phyloP scores from a whole-genome alignment of 2,329 filamentous ascomycete genomes.

The Raffaelea albimanens region DNA sequence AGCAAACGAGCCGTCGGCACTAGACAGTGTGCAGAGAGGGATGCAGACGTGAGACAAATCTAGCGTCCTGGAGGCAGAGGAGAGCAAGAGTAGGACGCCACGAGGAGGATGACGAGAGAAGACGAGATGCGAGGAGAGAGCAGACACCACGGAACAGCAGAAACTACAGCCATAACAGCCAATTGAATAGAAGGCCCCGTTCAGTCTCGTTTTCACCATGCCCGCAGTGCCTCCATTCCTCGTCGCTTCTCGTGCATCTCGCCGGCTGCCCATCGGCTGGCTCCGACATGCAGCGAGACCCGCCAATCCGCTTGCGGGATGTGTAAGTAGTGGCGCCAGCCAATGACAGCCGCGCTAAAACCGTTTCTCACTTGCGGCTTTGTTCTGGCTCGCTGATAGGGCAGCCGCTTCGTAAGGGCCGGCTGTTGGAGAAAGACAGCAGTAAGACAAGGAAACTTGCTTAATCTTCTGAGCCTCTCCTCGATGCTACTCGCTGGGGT shows the following conservation, averaged over 20 bases:
- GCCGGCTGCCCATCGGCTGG: too few species aligned
- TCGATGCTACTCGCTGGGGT: too few species aligned
- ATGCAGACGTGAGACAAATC: too few species aligned
- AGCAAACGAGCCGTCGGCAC: too few species aligned
- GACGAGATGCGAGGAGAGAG: too few species aligned
- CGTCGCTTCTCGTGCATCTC: background rate
- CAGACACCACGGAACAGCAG: background rate
- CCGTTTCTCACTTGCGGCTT: conserved; percentile 13
- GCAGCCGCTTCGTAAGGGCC: background rate
- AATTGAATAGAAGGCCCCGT: background rate
- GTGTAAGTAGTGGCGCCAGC: conserved; percentile 17
- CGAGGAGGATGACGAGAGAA: too few species aligned
- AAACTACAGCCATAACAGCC: background rate
- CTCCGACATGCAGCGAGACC: background rate
- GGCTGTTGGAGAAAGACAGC: background rate
- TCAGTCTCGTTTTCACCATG: background rate
- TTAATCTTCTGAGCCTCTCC: too few species aligned
- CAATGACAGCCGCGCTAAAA: conserved; percentile 16
- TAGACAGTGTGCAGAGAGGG: too few species aligned
- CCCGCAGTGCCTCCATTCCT: background rate
- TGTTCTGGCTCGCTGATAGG: conserved; percentile 14
- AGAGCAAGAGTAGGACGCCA: too few species aligned
- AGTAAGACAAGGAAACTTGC: too few species aligned
- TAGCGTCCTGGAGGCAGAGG: too few species aligned
- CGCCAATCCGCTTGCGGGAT: conserved; percentile 4